Conservation (phyloP, 768 basidiomycete genomes). For the Auricularia cornea region DNA sequence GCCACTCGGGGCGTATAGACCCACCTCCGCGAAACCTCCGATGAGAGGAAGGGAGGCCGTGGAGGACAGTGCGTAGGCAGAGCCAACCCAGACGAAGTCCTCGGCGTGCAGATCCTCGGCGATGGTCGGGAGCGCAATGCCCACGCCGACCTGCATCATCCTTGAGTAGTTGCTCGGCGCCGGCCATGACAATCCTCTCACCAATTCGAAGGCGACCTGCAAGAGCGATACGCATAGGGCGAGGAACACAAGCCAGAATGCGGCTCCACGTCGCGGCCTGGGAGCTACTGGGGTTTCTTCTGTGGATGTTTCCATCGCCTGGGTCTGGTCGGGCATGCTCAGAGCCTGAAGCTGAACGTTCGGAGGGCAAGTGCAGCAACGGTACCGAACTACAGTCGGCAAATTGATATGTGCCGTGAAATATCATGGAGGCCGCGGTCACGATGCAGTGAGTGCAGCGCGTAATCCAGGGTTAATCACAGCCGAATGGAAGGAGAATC, state of each 20-base stretch:
- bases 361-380: no score
- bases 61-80: slow-evolving; percentile 27
- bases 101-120: slow-evolving; percentile 14
- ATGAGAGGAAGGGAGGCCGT: slow-evolving; percentile 29
- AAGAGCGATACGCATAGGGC: slow-evolving; percentile 16
- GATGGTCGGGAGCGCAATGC: slow-evolving; percentile 17
- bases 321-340: no score
- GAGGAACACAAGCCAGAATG: slow-evolving; percentile 22
- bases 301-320: no score
- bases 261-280: not conserved
- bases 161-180: not conserved
- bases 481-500: no score
- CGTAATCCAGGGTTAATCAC: no score
- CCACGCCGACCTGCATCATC: slow-evolving; percentile 14
- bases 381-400: no score
- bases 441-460: no score
- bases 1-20: not conserved
- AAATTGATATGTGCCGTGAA: no score
- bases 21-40: slow-evolving; percentile 21
- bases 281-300: no score
- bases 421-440: no score
- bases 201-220: slow-evolving; percentile 21
- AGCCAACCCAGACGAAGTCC: slow-evolving; percentile 22
- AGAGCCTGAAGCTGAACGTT: no score
- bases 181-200: not conserved